These are phyloP conservation scores for Heritiera littoralis DNA, from an alignment of 345 rosid species.

Conservation along the genomic window DNA sequence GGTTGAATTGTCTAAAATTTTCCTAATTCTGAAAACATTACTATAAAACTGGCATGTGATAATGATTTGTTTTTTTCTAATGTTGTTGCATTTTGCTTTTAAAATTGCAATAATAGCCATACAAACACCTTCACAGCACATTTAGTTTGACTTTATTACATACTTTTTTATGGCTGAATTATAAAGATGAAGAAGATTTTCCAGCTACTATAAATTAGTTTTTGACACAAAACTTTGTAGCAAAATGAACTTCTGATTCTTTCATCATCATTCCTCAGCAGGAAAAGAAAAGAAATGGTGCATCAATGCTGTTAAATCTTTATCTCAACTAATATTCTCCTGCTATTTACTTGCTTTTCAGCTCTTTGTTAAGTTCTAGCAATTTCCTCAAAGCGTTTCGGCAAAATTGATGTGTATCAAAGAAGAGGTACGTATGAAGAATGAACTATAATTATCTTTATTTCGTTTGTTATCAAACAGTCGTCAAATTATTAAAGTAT, in stretches of 20 bases:
- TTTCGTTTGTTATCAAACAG: background rate
- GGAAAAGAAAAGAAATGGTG: background rate
- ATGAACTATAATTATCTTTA: background rate
- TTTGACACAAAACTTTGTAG: background rate
- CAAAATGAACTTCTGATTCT: background rate
- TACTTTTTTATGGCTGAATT: background rate
- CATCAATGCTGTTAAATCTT: background rate
- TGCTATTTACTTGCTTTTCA: constrained; percentile 7
- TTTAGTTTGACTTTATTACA: background rate
- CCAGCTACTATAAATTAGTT: background rate
- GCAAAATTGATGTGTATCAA: background rate
- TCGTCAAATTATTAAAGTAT: background rate
- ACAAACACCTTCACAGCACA: background rate
- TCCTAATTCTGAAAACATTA: background rate
- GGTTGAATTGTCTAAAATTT: background rate
- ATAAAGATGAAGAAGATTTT: background rate
- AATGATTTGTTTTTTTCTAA: background rate
- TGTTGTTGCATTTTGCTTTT: background rate
- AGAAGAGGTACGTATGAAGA: background rate
- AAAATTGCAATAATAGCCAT: background rate
- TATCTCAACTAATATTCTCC: background rate
- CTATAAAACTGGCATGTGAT: background rate
- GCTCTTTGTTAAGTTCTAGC: background rate
- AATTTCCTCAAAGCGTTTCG: background rate
- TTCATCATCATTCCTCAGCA: background rate